Conservation (phyloP, 495 filamentous ascomycete genomes). For the Aspergillus mulundensis region DNA sequence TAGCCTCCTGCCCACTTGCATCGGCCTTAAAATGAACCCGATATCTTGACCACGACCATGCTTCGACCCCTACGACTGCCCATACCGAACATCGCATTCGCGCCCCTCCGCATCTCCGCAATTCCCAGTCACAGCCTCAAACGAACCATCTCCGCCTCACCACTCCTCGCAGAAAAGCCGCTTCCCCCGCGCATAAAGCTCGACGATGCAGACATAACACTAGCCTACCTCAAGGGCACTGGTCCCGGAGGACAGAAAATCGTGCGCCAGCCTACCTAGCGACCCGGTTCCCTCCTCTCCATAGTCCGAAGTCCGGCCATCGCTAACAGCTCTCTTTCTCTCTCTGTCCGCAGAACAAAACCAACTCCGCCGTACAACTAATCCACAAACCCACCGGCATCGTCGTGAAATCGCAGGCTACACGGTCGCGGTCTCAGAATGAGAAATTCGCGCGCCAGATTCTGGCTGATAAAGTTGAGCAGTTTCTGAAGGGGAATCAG, state of each 20-base stretch:
- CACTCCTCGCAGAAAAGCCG: constrained; percentile 39
- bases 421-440: constrained; percentile 83
- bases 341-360: constrained; percentile 99
- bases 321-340: neutral
- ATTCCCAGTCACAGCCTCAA: neutral
- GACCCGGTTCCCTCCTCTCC: neutral
- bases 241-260: constrained; percentile 98
- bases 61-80: neutral
- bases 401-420: constrained; percentile 88
- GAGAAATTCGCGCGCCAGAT: constrained; percentile 77
- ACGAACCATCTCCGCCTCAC: constrained; percentile 25
- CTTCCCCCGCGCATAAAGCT: constrained; percentile 74
- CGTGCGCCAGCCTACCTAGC: constrained; percentile 22
- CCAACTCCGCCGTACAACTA: constrained; percentile 88
- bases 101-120: neutral
- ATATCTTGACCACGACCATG: neutral
- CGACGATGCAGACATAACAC: constrained; percentile 71
- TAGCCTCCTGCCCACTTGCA: no score
- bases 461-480: constrained; percentile 74
- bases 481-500: constrained; percentile 54
- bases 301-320: neutral
- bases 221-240: constrained; percentile 84
- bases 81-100: neutral
- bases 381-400: constrained; percentile 84
- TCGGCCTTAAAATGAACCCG: neutral